Conservation (phyloP, 148 eudicot species). For the Arctostaphylos glauca region DNA sequence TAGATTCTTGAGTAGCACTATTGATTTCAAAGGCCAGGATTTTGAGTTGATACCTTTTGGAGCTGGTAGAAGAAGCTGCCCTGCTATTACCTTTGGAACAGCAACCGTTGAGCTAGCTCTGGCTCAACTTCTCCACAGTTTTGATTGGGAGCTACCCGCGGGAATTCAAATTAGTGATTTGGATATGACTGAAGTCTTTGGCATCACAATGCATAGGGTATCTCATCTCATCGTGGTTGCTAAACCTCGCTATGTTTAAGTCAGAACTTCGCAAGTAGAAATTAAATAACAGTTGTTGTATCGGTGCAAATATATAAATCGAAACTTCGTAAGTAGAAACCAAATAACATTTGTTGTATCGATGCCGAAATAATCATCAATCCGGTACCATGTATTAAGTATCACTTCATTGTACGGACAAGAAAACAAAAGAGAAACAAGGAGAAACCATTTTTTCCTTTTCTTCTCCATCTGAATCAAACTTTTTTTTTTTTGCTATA, state of each 20-base stretch:
- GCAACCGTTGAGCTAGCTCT: conserved; percentile 47
- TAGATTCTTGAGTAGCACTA: conserved; percentile 37
- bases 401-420: not conserved
- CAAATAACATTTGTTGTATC: not conserved
- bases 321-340: not conserved
- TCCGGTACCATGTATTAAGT: not conserved
- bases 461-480: too few relatives aligned
- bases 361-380: not conserved
- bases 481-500: too few relatives aligned
- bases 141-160: conserved; percentile 58
- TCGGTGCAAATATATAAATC: not conserved
- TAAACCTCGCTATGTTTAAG: conserved; percentile 19
- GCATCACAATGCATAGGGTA: conserved; percentile 53
- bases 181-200: conserved; percentile 53
- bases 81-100: conserved; percentile 47
- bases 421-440: not conserved
- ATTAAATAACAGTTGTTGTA: not conserved
- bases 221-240: conserved; percentile 37
- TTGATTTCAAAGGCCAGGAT: conserved; percentile 60
- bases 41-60: conserved; percentile 70
- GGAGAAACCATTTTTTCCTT: too few relatives aligned
- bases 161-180: conserved; percentile 39
- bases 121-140: conserved; percentile 54
- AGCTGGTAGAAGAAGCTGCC: conserved; percentile 65
- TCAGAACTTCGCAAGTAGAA: not conserved